Percentiles rank a stretch among this genome's conserved stretches.
phyloP scores from a whole-genome alignment of 2,329 filamentous ascomycete genomes.

The Trichothecium roseum region DNA sequence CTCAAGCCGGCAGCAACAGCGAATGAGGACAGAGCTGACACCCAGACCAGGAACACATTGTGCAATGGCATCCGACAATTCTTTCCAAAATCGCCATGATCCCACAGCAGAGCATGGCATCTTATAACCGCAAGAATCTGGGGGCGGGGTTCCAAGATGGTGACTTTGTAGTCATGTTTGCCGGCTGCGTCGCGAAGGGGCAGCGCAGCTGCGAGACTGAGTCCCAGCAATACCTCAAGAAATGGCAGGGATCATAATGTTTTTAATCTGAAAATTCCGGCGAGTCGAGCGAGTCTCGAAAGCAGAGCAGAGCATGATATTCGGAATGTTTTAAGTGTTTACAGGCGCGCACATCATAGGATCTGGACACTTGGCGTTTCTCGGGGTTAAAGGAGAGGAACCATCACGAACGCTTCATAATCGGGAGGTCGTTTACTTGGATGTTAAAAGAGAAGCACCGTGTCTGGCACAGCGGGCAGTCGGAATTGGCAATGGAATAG shows the following conservation, averaged over 20 bases:
- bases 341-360: too few relatives aligned
- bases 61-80: conserved; percentile 95
- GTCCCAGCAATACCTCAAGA: conserved; percentile 42
- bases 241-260: conserved; percentile 20
- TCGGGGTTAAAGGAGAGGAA: too few relatives aligned
- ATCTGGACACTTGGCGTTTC: too few relatives aligned
- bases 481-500: too few relatives aligned
- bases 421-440: too few relatives aligned
- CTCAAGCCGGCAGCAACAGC: not conserved
- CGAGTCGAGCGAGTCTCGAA: too few relatives aligned
- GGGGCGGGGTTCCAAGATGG: conserved; percentile 68
- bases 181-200: conserved; percentile 53
- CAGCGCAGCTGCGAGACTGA: conserved; percentile 61
- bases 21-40: not conserved
- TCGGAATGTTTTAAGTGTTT: too few relatives aligned
- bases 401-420: too few relatives aligned
- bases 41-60: conserved; percentile 60
- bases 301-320: too few relatives aligned
- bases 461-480: too few relatives aligned
- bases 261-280: too few relatives aligned
- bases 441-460: too few relatives aligned
- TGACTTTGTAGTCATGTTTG: conserved; percentile 74
- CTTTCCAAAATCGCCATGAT: conserved; percentile 81
- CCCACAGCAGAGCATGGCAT: conserved; percentile 76
- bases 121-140: conserved; percentile 51